These are phyloP conservation scores for Neonothopanus nambi DNA, from an alignment of 1,284 basidiomycete genomes.

Conservation along the genomic window DNA sequence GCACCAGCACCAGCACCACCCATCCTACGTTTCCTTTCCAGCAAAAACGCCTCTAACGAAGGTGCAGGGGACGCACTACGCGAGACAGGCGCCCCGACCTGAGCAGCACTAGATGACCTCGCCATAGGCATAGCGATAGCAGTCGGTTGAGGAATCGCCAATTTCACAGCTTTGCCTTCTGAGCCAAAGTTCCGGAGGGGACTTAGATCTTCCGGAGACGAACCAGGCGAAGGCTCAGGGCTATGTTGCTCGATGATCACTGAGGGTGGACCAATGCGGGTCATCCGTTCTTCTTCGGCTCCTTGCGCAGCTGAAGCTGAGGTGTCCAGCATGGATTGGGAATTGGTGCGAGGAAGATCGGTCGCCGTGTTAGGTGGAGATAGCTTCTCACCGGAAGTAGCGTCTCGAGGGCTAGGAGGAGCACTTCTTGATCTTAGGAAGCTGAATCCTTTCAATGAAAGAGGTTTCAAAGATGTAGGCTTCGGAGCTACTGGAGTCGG, in stretches of 20 bases:
- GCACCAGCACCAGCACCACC: slow-evolving; percentile 19
- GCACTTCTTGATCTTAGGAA: slow-evolving; percentile 64
- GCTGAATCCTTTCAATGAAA: slow-evolving; percentile 46
- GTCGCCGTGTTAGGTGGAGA: not conserved
- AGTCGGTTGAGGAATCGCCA: not conserved
- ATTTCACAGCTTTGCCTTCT: slow-evolving; percentile 1
- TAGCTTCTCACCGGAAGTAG: not conserved
- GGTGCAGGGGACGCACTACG: slow-evolving; percentile 18
- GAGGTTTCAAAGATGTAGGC: slow-evolving; percentile 40
- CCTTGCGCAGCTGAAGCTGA: not conserved
- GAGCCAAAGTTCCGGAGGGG: not conserved
- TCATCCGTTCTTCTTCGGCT: not conserved
- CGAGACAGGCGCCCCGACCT: slow-evolving; percentile 1
- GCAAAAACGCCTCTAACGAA: slow-evolving; percentile 17
- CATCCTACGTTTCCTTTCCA: slow-evolving; percentile 18
- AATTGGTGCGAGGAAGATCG: slow-evolving; percentile 8
- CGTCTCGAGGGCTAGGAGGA: slow-evolving; percentile 46
- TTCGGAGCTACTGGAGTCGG: slow-evolving; percentile 19
- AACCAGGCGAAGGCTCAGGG: not conserved
- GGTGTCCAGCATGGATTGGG: not conserved
- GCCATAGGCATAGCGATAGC: slow-evolving; percentile 3
- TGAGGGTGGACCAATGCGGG: slow-evolving; percentile 9
- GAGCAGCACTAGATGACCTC: not conserved
- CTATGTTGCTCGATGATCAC: slow-evolving; percentile 12
- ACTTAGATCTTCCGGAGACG: not conserved